A percentile compares a stretch with the other conserved stretches of the same genome.
phyloP scores from a whole-genome alignment of 768 basidiomycete species.

The Leccinum sublutescens region DNA sequence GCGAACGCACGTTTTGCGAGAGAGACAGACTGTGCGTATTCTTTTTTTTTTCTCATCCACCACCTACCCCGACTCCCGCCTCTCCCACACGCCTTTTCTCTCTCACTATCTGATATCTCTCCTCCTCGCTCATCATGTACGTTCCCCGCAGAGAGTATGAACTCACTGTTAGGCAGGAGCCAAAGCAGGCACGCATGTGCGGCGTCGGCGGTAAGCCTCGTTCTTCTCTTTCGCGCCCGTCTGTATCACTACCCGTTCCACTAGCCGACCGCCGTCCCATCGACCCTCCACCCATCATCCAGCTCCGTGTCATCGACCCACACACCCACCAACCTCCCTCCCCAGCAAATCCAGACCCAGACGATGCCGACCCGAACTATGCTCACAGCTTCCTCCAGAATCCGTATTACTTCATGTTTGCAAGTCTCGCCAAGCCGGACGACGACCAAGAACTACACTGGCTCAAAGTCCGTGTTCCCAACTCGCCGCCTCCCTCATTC shows the following conservation, averaged over 20 bases:
- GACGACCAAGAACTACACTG: too few relatives aligned
- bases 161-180: slow-evolving; percentile 84
- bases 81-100: slow-evolving; percentile 7
- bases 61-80: background rate
- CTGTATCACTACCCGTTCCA: background rate
- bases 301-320: slow-evolving; percentile 26
- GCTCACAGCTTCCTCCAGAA: too few relatives aligned
- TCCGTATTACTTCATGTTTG: too few relatives aligned
- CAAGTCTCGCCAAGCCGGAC: too few relatives aligned
- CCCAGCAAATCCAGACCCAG: too few relatives aligned
- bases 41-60: slow-evolving; percentile 6
- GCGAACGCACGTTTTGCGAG: too few relatives aligned
- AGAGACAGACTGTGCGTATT: too few relatives aligned
- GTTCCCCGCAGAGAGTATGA: slow-evolving; percentile 69
- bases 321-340: too few relatives aligned
- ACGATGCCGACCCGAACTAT: too few relatives aligned
- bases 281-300: slow-evolving; percentile 96
- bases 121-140: slow-evolving; percentile 5
- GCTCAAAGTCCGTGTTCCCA: too few relatives aligned
- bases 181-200: slow-evolving; percentile 89
- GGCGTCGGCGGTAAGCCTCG: slow-evolving; percentile 44
- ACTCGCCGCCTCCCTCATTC: too few relatives aligned
- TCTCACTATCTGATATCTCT: background rate
- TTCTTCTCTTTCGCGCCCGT: background rate
- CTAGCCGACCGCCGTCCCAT: slow-evolving; percentile 93